These are phyloP conservation scores for Saturnispora mendoncae DNA, from an alignment of 805 yeast species.

Conservation along the genomic window DNA sequence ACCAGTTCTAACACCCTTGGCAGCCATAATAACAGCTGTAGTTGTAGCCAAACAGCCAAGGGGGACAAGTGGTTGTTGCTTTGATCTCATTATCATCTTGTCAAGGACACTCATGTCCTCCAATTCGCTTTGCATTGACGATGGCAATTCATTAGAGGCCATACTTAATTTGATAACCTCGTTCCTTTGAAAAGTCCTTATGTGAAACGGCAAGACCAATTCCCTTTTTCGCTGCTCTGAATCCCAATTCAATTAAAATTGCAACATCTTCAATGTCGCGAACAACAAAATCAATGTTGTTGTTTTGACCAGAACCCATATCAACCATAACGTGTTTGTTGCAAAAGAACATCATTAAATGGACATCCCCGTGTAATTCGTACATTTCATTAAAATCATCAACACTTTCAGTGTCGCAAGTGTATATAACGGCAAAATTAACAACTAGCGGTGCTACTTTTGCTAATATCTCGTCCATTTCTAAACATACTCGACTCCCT, in stretches of 20 bases:
- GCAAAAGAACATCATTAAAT: slow-evolving; percentile 87
- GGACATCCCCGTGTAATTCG: slow-evolving; percentile 81
- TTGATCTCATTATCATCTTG: slow-evolving; percentile 52
- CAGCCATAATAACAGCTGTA: slow-evolving; percentile 74
- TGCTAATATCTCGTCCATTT: slow-evolving; percentile 81
- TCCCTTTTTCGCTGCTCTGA: slow-evolving; percentile 87
- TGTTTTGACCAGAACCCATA: slow-evolving; percentile 96
- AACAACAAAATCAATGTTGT: slow-evolving; percentile 76
- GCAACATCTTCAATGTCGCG: slow-evolving; percentile 82
- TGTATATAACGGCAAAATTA: slow-evolving; percentile 80
- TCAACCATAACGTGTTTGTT: slow-evolving; percentile 98
- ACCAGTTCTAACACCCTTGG: slow-evolving; percentile 64
- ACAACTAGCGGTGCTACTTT: slow-evolving; percentile 73
- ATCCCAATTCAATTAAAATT: slow-evolving; percentile 82
- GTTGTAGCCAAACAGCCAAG: slow-evolving; percentile 71
- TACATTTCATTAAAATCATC: slow-evolving; percentile 89
- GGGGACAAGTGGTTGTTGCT: slow-evolving; percentile 87
- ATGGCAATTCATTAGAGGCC: slow-evolving; percentile 37
- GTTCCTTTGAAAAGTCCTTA: slow-evolving; percentile 38
- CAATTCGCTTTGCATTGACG: slow-evolving; percentile 42
- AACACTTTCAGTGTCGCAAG: slow-evolving; percentile 83
- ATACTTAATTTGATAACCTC: slow-evolving; percentile 12
- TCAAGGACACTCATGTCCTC: slow-evolving; percentile 47
- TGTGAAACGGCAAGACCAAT: slow-evolving; percentile 88
- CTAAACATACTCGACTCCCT: slow-evolving; percentile 67